Evolutionary conservation across 352 stramenopile species (phyloP).

Genomic region (Halophytophthora batemanensis): DNA sequence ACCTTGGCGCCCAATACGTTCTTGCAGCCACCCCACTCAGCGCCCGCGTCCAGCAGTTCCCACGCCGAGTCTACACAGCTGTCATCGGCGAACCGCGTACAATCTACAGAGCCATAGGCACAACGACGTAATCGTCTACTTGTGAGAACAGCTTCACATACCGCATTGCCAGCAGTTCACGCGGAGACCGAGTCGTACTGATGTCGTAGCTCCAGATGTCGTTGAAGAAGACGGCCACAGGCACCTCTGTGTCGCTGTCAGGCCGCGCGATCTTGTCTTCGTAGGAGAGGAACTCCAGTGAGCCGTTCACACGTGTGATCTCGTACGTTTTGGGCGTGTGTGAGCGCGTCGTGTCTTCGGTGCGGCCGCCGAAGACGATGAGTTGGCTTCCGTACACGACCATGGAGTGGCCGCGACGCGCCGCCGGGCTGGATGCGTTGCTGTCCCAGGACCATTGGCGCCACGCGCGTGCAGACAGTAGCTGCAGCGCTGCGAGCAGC

Average conservation of each 20-base stretch:
- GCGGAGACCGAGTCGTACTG: slow-evolving; percentile 27
- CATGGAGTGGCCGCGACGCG: slow-evolving; percentile 84
- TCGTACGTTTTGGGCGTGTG: slow-evolving; percentile 94
- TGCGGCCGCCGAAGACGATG: slow-evolving; percentile 92
- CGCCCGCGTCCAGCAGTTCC: slow-evolving; percentile 81
- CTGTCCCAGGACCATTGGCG: slow-evolving; percentile 79
- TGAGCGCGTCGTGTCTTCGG: slow-evolving; percentile 79
- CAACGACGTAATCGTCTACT: slow-evolving; percentile 1
- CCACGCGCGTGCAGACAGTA: slow-evolving; percentile 43
- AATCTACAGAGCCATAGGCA: slow-evolving; percentile 35
- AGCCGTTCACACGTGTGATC: slow-evolving; percentile 72
- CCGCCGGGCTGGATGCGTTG: slow-evolving; percentile 53
- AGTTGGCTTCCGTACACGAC: slow-evolving; percentile 78
- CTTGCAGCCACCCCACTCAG: slow-evolving; percentile 89
- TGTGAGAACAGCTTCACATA: slow-evolving; percentile 2
- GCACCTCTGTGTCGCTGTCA: slow-evolving; percentile 44
- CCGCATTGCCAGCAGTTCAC: background rate
- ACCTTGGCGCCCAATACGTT: slow-evolving; percentile 83
- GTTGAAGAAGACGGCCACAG: slow-evolving; percentile 92
- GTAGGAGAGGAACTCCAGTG: slow-evolving; percentile 87
- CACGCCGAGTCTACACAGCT: slow-evolving; percentile 82
- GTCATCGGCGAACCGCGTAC: slow-evolving; percentile 83
- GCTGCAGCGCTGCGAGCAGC: slow-evolving; percentile 9
- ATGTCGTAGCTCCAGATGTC: slow-evolving; percentile 96
- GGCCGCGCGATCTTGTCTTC: slow-evolving; percentile 75